Evolutionary conservation across 179 eudicot species (phyloP).

Genomic region (Gypsophila paniculata): DNA sequence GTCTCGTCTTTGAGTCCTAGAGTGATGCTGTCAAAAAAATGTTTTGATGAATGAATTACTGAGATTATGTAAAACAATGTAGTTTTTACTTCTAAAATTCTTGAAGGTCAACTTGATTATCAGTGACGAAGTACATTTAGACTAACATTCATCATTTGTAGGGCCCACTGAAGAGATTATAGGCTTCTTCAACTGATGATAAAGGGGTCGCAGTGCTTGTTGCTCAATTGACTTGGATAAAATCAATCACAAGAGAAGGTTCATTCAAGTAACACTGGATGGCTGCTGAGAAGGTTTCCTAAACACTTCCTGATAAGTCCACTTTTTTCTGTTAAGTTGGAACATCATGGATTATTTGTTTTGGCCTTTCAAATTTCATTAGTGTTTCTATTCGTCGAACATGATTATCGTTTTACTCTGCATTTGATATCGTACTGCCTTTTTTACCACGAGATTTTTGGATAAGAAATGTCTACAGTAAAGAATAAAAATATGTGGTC

Average conservation of each 20-base stretch:
- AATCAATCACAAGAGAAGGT: too few relatives aligned
- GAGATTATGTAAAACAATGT: constrained; percentile 19
- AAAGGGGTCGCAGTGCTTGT: constrained; percentile 80
- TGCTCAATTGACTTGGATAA: constrained; percentile 63
- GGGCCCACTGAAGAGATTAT: constrained; percentile 86
- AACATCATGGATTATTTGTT: not conserved
- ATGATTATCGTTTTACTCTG: not conserved
- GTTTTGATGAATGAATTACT: constrained; percentile 19
- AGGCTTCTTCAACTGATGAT: constrained; percentile 56
- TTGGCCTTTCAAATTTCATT: too few relatives aligned
- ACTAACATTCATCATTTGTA: constrained; percentile 23
- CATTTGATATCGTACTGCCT: not conserved
- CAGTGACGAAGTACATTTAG: too few relatives aligned
- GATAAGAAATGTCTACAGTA: not conserved
- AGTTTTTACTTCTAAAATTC: not conserved
- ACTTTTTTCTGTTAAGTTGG: not conserved
- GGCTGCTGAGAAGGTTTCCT: constrained; percentile 2
- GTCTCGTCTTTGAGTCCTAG: constrained; percentile 8
- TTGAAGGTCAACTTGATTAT: not conserved
- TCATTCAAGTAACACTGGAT: too few relatives aligned
- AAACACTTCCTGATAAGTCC: not conserved
- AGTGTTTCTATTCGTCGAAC: not conserved
- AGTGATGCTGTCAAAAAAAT: constrained; percentile 18
- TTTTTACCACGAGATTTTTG: not conserved
- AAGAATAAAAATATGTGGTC: too few relatives aligned